Evolutionary conservation across 441 rosid species (phyloP).

Genomic region (Corymbia citriodora): DNA sequence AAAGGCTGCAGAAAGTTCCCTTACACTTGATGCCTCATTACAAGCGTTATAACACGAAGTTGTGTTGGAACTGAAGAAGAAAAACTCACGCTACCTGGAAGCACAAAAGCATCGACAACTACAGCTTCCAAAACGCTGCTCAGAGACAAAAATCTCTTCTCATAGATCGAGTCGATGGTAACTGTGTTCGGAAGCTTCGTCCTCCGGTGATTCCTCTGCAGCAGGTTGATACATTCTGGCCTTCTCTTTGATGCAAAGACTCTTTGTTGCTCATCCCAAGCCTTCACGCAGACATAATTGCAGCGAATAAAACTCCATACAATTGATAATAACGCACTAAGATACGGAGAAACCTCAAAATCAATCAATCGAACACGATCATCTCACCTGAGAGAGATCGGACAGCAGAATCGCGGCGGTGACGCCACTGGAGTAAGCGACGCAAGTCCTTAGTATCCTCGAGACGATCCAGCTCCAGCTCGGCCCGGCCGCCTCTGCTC

Average conservation of each 20-base stretch:
- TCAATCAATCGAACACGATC: neutral
- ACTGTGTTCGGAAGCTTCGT: constrained; percentile 63
- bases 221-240: constrained; percentile 55
- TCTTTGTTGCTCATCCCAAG: constrained; percentile 78
- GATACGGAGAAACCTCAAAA: neutral
- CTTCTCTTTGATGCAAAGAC: constrained; percentile 48
- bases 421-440: constrained; percentile 82
- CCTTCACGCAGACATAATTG: constrained; percentile 19
- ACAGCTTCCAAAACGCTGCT: constrained; percentile 78
- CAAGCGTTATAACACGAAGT: neutral
- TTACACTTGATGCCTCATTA: neutral
- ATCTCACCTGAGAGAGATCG: constrained; percentile 75
- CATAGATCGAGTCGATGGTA: constrained; percentile 66
- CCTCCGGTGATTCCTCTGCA: constrained; percentile 67
- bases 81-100: constrained; percentile 46
- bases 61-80: neutral
- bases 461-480: constrained; percentile 84
- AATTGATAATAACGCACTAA: neutral
- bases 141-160: constrained; percentile 76
- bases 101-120: constrained; percentile 52
- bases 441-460: constrained; percentile 72
- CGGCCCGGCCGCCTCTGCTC: constrained; percentile 29
- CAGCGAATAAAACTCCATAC: neutral
- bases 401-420: constrained; percentile 80
- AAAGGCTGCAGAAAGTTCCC: neutral